These are phyloP conservation scores for Magnaporthales sp. DNA, from an alignment of 2,329 filamentous ascomycete species.

Conservation along the genomic window DNA sequence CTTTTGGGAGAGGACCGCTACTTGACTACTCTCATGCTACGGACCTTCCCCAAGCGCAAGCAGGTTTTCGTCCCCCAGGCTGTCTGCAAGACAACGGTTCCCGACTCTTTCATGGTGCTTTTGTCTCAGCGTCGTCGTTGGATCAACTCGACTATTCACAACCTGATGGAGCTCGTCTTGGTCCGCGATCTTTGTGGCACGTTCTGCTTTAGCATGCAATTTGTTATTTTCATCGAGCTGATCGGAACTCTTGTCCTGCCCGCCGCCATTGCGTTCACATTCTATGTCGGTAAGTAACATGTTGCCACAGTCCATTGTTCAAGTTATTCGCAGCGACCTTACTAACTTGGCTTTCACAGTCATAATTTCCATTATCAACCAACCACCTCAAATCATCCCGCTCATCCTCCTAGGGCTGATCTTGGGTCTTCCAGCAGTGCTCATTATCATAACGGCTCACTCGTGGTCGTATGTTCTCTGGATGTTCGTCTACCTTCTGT, in stretches of 20 bases:
- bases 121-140: constrained; percentile 92
- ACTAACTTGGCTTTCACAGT: constrained; percentile 37
- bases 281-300: constrained; percentile 74
- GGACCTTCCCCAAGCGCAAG: constrained; percentile 97
- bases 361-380: constrained; percentile 73
- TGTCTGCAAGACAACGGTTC: constrained; percentile 97
- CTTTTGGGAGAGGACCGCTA: constrained; percentile 91
- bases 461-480: constrained; percentile 85
- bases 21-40: constrained; percentile 92
- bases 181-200: constrained; percentile 95
- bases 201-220: constrained; percentile 99
- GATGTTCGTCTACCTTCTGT: constrained; percentile 94
- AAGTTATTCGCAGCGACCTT: not conserved
- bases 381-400: constrained; percentile 76
- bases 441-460: constrained; percentile 91
- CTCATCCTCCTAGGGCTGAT: constrained; percentile 84
- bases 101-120: constrained; percentile 83
- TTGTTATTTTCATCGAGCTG: constrained; percentile 91
- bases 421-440: constrained; percentile 81
- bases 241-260: constrained; percentile 91
- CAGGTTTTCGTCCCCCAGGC: constrained; percentile 98
- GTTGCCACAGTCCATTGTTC: not conserved
- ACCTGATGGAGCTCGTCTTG: constrained; percentile 92
- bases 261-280: constrained; percentile 91
- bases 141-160: constrained; percentile 99